phyloP scores from a whole-genome alignment of 2,329 filamentous ascomycete genomes.

The Colletotrichum sojae region DNA sequence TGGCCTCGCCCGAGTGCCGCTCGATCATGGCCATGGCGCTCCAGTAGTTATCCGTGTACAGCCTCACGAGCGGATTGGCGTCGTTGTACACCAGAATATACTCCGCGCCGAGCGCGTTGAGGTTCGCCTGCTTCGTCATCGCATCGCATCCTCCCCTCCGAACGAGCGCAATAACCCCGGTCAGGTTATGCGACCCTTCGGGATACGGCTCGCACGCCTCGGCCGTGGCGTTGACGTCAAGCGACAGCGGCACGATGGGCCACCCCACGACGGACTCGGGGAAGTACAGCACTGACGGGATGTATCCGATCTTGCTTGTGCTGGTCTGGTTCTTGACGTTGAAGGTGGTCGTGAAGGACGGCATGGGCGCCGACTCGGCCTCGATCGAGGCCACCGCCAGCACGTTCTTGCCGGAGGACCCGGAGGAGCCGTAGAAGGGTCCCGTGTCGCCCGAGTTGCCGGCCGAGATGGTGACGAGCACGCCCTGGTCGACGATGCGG shows the following conservation, averaged over 20 bases:
- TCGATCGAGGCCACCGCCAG: conserved; percentile 60
- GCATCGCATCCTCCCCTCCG: conserved; percentile 52
- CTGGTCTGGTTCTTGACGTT: conserved; percentile 45
- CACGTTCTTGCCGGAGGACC: conserved; percentile 57
- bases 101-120: conserved; percentile 45
- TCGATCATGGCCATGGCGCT: conserved; percentile 30
- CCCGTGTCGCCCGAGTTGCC: conserved; percentile 65
- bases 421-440: conserved; percentile 60
- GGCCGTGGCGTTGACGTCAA: conserved; percentile 44
- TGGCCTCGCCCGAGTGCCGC: conserved; percentile 43
- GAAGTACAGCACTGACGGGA: conserved; percentile 51
- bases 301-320: conserved; percentile 49
- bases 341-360: conserved; percentile 49
- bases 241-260: conserved; percentile 45
- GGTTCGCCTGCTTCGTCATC: conserved; percentile 46
- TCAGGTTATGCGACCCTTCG: conserved; percentile 41
- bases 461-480: conserved; percentile 64
- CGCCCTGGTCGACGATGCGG: conserved; percentile 60
- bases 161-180: conserved; percentile 46
- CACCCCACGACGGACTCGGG: conserved; percentile 52
- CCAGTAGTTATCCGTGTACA: conserved; percentile 3
- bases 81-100: conserved; percentile 50
- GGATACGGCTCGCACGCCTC: conserved; percentile 48
- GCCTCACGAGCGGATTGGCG: conserved; percentile 34
- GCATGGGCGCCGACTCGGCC: conserved; percentile 46